phyloP scores from a whole-genome alignment of 768 basidiomycete genomes.

The Leccinum ochraceum region DNA sequence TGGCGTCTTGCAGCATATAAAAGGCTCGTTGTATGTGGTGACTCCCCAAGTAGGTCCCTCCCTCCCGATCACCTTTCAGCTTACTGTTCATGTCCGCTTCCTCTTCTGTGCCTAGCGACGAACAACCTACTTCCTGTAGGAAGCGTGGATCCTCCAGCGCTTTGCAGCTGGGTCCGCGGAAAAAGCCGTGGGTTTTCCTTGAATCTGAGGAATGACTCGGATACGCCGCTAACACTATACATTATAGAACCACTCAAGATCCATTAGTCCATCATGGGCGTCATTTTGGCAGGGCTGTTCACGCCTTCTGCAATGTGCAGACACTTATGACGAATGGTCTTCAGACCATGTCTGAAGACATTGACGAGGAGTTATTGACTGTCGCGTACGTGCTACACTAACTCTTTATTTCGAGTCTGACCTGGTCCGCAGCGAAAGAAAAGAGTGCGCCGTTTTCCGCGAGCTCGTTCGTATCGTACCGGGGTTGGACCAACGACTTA shows the following conservation, averaged over 20 bases:
- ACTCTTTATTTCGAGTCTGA: neutral
- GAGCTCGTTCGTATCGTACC: neutral
- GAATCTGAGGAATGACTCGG: neutral
- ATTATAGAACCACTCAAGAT: too few relatives aligned
- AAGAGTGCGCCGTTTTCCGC: neutral
- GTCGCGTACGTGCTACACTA: neutral
- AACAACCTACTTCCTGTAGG: neutral
- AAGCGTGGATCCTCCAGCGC: neutral
- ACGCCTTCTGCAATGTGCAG: neutral
- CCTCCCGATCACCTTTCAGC: neutral
- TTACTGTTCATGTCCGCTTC: neutral
- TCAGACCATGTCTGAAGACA: neutral
- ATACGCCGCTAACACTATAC: too few relatives aligned
- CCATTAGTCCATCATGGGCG: neutral
- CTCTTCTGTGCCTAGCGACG: neutral
- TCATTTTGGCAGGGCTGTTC: neutral
- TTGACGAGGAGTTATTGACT: neutral
- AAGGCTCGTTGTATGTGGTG: neutral
- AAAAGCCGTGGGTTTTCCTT: neutral
- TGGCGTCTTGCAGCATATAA: neutral
- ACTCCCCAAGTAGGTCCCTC: neutral
- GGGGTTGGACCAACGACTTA: neutral
- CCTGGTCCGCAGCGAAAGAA: neutral
- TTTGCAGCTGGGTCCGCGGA: neutral
- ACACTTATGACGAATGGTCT: neutral